Base-by-base conservation (phyloP, 345 rosid species). In the Garcia nutans region DNA sequence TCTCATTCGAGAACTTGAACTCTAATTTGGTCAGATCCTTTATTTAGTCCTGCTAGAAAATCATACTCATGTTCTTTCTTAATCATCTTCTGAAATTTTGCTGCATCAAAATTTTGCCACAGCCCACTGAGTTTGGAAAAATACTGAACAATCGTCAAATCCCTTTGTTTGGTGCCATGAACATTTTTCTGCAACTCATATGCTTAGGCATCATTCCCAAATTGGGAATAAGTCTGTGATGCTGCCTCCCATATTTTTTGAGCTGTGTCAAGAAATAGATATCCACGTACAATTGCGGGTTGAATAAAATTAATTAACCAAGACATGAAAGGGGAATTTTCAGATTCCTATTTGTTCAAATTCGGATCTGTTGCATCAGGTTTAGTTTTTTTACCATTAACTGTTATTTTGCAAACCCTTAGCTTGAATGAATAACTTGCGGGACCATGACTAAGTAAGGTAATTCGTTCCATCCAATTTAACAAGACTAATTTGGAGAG, bases 341-440 rank as follows among this genome's bases (percentile, higher is more conserved):
- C 50, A 0, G 50, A 47, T 2, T 47, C 50, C 13, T 13, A 47
- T 10, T 47, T 9, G 50, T 12, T 47, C 10, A 47, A 3, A 3
- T 3, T 6, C 9, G 50, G 50, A 47, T 47, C 12, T 9, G 13
- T 47, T 0, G 3, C 13, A 47, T 65, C 49, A 37, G 47, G 69
- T 20, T 26, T 37, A 5, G 0, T 16, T 41, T 33, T 65, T 3
- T 20, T 11, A 12, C 8, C 17, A 65, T 13, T 65, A 13, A 41
- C n/a, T 65, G 37, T 37, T 37, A 3, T 23, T 23, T 41, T 65
- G 70, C 54, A 66, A 66, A 19, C 70, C 31, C 22, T 8, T 42
- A 9, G 55, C 70, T 15, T 66, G 9, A n/a, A 66, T 67, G 26
- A 67, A 67, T 31, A 67, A 37, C 54, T 44, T 12, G 71, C 31